phyloP scores from a whole-genome alignment of 2,329 filamentous ascomycete genomes.

The Cyclaneusma minus region DNA sequence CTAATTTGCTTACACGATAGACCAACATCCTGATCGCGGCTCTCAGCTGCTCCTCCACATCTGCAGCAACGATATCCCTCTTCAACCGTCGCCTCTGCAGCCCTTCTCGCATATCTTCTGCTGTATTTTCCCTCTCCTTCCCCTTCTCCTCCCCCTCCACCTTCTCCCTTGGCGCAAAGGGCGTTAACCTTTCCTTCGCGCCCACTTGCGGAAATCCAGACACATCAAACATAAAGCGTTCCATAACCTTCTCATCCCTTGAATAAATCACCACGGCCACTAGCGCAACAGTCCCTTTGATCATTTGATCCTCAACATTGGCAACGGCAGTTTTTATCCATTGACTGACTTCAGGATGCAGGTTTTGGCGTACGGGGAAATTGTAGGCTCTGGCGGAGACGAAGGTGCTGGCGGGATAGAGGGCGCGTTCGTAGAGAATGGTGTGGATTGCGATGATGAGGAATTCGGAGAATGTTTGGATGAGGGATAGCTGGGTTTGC shows the following conservation, averaged over 20 bases:
- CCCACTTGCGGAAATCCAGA: slow-evolving; percentile 21
- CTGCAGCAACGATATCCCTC: slow-evolving; percentile 30
- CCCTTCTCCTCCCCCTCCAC: slow-evolving; percentile 5
- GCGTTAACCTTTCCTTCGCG: slow-evolving; percentile 18
- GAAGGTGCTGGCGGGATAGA: slow-evolving; percentile 54
- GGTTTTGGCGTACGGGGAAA: slow-evolving; percentile 52
- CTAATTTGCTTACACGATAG: slow-evolving; percentile 40
- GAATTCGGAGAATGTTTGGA: slow-evolving; percentile 47
- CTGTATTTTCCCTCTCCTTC: slow-evolving; percentile 4
- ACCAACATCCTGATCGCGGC: slow-evolving; percentile 49
- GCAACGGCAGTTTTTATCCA: slow-evolving; percentile 53
- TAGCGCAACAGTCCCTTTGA: slow-evolving; percentile 26
- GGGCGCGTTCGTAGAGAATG: slow-evolving; percentile 48
- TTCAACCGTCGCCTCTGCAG: slow-evolving; percentile 4
- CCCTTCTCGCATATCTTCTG: slow-evolving; percentile 5
- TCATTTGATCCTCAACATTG: slow-evolving; percentile 43
- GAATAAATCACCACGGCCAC: slow-evolving; percentile 22
- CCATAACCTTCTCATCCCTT: slow-evolving; percentile 19
- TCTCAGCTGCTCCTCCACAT: slow-evolving; percentile 60
- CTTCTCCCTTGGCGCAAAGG: slow-evolving; percentile 15
- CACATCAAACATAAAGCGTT: slow-evolving; percentile 26
- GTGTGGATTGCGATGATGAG: slow-evolving; percentile 56
- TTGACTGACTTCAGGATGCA: slow-evolving; percentile 53
- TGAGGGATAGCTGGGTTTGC: slow-evolving; percentile 25
- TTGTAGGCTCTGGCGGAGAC: slow-evolving; percentile 53